Evolutionary conservation across 768 basidiomycete species (phyloP).

Genomic region (Phanerodontia chrysosporium): DNA sequence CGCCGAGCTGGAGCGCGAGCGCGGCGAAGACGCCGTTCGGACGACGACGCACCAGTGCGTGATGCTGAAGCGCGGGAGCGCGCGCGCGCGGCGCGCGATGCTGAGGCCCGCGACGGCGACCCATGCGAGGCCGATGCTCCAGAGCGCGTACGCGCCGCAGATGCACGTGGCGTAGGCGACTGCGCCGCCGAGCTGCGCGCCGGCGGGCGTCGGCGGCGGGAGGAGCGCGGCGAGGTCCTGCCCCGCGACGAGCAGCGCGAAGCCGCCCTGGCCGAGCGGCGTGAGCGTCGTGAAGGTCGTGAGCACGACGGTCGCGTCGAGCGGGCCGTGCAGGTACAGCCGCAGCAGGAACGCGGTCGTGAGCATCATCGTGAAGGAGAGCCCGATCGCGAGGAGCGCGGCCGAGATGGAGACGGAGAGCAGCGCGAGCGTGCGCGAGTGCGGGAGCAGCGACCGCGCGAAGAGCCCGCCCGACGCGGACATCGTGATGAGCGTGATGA

Average conservation of each 20-base stretch:
- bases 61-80: slow-evolving; percentile 38
- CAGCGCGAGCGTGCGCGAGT: slow-evolving; percentile 33
- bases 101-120: slow-evolving; percentile 38
- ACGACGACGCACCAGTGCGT: slow-evolving; percentile 54
- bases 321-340: slow-evolving; percentile 37
- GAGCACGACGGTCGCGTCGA: slow-evolving; percentile 34
- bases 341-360: slow-evolving; percentile 45
- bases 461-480: slow-evolving; percentile 47
- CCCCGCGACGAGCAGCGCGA: slow-evolving; percentile 38
- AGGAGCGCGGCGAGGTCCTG: slow-evolving; percentile 32
- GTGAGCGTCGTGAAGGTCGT: slow-evolving; percentile 48
- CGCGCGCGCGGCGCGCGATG: slow-evolving; percentile 26
- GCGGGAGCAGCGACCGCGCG: slow-evolving; percentile 33
- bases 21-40: slow-evolving; percentile 52
- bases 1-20: slow-evolving; percentile 44
- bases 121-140: slow-evolving; percentile 56
- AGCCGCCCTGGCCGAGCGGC: slow-evolving; percentile 51
- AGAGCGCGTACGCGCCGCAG: slow-evolving; percentile 43
- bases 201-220: slow-evolving; percentile 19
- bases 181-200: slow-evolving; percentile 29
- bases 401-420: slow-evolving; percentile 41
- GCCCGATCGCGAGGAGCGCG: slow-evolving; percentile 40
- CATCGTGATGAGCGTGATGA: slow-evolving; percentile 51
- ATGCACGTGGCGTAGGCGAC: slow-evolving; percentile 41
- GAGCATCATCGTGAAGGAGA: slow-evolving; percentile 45